Percentiles rank a stretch among this genome's conserved stretches.
phyloP scores from a whole-genome alignment of 345 rosid genomes.

The Pistacia integerrima region DNA sequence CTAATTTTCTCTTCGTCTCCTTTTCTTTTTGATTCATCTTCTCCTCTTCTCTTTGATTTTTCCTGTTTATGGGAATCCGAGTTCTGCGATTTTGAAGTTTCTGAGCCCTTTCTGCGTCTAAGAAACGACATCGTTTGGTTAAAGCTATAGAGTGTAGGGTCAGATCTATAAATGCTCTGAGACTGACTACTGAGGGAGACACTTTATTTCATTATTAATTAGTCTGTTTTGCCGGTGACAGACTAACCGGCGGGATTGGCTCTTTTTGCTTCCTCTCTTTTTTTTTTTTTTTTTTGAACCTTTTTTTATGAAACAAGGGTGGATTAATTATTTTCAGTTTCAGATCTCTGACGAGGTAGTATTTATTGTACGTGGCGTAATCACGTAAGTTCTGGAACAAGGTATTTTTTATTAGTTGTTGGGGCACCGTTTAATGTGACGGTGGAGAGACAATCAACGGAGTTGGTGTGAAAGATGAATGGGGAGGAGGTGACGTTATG shows the following conservation, averaged over 20 bases:
- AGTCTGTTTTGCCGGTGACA: neutral
- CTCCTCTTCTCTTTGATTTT: neutral
- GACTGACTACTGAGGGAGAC: no score
- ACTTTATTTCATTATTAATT: neutral
- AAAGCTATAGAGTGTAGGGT: neutral
- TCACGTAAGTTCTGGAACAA: neutral
- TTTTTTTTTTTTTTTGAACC: neutral
- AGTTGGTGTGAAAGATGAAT: neutral
- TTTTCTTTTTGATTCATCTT: neutral
- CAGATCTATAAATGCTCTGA: constrained; percentile 1
- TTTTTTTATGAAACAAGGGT: neutral
- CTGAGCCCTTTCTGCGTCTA: constrained; percentile 38
- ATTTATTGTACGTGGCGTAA: neutral
- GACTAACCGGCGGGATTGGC: constrained; percentile 20
- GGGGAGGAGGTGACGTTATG: neutral
- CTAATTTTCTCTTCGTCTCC: constrained; percentile 12
- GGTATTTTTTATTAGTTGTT: neutral
- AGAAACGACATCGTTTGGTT: constrained; percentile 35
- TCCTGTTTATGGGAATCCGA: constrained; percentile 15
- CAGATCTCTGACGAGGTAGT: neutral
- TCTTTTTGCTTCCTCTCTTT: no score
- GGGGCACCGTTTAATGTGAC: neutral
- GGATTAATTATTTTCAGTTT: neutral
- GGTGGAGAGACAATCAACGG: no score
- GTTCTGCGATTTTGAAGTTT: constrained; percentile 2